Base-by-base conservation (phyloP, 2,329 filamentous ascomycete species). In the Trichoderma atrobrunneum region DNA sequence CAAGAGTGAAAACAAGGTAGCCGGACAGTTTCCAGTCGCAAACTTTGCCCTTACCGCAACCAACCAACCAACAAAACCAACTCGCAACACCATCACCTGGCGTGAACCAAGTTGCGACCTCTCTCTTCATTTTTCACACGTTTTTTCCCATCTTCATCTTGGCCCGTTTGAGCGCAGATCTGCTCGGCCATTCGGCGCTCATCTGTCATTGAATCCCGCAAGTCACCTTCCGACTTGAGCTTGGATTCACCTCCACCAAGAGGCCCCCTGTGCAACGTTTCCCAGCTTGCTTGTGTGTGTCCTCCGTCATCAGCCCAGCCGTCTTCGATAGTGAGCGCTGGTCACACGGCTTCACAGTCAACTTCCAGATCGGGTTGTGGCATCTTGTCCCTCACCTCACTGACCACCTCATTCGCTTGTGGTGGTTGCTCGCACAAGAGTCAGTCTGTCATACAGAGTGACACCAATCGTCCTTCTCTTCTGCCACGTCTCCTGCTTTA, bases 141-240 rank as follows among this genome's bases (percentile, higher is more conserved):
- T 18, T 39, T 61, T 28, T 26, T 21, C 16, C 16, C 32, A 43
- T 43, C 28, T 61, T 10, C 28, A 51, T 69, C 54, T 57, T 36
- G 8, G 14, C 28, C 36, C 14, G 30, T 60, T 30, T 24, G 28
- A 34, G 21, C 24, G 66, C 66, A 36, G 66, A 69, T 69, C 66
- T 61, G 39, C 36, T 57, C 63, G 63, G 63, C 32, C 63, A 39
- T 66, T 66, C 6, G 26, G 48, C 63, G 28, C 43, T 26, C 43
- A 30, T 66, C 63, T 61, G n/a, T 70, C 57, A 16, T 36, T 57
- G 28, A 70, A 56, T 43, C 24, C 30, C 68, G 2, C 26, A 70
- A 70, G 59, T 70, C 65, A 73, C 72, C 72, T 73, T 73, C 72
- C 72, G 43, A 39, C 72, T 73, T 73, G 72, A 71, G 72, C 60